Evolutionary conservation across 257 asterid species (phyloP).

Genomic region (Rhazya stricta): DNA sequence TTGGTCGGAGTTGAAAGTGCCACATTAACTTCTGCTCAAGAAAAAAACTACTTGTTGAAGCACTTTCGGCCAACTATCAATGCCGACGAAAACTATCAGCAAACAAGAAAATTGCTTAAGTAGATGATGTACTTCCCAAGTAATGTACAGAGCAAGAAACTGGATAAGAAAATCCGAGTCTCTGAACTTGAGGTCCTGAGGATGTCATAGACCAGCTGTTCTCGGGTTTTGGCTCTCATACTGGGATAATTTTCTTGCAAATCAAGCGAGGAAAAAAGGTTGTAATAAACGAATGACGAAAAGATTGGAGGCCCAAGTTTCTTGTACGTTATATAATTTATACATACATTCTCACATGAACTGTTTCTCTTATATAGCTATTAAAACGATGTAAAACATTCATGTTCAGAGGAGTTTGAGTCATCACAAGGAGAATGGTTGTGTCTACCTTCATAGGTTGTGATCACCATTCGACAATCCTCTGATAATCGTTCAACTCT

Average conservation of each 20-base stretch:
- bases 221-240: not conserved
- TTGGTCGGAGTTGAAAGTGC: not conserved
- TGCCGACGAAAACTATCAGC: not conserved
- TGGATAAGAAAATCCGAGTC: not conserved
- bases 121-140: not conserved
- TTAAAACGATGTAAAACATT: constrained; percentile 61
- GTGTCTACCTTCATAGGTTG: constrained; percentile 98
- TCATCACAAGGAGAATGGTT: constrained; percentile 90
- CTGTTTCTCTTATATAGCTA: not conserved
- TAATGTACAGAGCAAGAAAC: constrained; percentile 9
- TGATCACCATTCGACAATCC: constrained; percentile 90
- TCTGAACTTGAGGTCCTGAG: too few species aligned
- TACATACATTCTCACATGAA: constrained; percentile 1
- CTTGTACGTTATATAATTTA: not conserved
- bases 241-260: not conserved
- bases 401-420: constrained; percentile 73
- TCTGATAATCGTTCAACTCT: constrained; percentile 89
- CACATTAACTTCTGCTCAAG: not conserved
- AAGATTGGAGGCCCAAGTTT: not conserved
- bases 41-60: not conserved
- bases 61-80: not conserved
- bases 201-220: not conserved
- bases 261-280: not conserved
- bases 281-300: not conserved
- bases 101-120: not conserved